These are phyloP conservation scores for Croton laevigatus DNA, from an alignment of 441 rosid genomes.

Conservation along the genomic window DNA sequence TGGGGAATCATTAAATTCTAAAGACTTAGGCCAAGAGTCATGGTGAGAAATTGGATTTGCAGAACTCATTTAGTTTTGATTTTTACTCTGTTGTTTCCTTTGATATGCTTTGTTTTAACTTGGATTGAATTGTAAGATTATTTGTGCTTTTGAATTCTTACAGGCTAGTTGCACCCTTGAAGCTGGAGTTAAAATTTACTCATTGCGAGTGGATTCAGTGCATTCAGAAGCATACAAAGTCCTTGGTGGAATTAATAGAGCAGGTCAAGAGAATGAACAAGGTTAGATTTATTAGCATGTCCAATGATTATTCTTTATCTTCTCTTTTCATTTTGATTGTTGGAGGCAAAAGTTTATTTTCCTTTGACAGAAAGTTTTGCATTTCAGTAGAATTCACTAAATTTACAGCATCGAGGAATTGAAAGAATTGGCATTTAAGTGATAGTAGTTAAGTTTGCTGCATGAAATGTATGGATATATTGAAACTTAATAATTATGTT, in stretches of 20 bases:
- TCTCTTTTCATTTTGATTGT: background rate
- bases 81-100: background rate
- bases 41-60: background rate
- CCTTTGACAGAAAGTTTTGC: background rate
- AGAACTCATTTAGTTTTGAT: background rate
- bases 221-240: slow-evolving; percentile 95
- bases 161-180: slow-evolving; percentile 96
- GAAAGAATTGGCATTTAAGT: background rate
- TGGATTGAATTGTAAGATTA: background rate
- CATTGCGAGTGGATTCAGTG: slow-evolving; percentile 82
- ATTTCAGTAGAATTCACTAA: background rate
- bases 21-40: background rate
- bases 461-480: background rate
- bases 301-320: background rate
- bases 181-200: slow-evolving; percentile 95
- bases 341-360: background rate
- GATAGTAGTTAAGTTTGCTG: background rate
- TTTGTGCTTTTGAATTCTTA: slow-evolving; percentile 10
- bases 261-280: slow-evolving; percentile 59
- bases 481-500: slow-evolving; percentile 1
- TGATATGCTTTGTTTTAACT: background rate
- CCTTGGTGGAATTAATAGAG: slow-evolving; percentile 85
- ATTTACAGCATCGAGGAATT: background rate
- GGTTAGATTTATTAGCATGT: slow-evolving; percentile 39
- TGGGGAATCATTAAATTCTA: background rate